Evolutionary conservation across 768 basidiomycete genomes (phyloP), one percentile per base, ranked within the genome.

Genomic region (Boletales sp.): DNA sequence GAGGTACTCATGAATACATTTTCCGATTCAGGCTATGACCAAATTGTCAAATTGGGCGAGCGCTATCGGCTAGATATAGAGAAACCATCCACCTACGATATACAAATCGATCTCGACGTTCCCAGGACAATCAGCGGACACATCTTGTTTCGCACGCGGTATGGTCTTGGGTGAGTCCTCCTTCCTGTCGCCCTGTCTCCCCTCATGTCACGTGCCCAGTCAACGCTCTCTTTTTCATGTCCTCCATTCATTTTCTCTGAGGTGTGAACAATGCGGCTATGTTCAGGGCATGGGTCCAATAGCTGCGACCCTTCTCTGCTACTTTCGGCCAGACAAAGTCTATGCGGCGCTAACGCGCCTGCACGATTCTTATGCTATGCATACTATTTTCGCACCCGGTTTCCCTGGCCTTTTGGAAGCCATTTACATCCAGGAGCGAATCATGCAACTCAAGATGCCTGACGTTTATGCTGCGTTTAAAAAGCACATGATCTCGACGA

Each of bases 201-300:
- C 31, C 55, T 67, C 6, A 59, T 38, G n/a, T 41, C 18, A 47
- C 48, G 29, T 12, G 11, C 52, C 13, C 59, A 93, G 93, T 8
- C 95, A 99, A 80, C 86, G 95, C 11, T 89, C 90, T 5, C 75
- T 99, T 11, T 98, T 98, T 69, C 93, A 92, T 64, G 92, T 97
- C 50, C 77, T 98, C 24, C 97, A 98, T 67, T 82, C 82, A 44
- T 94, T 97, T 65, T 94, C 93, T 2, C 75, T 94, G 17, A 74
- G 76, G n/a, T 97, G 95, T 69, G 67, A 74, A 15, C 74, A 79
- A 11, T 98, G 97, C 54, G 95, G 95, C 14, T 99, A 99, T 65
- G 94, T 94, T 36, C 97, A 99, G 71, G 97, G 97, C 52, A 99
- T 99, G 97, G 94, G 97, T 2, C 90, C 95, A 7, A 90, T 99